Evolutionary conservation across 2,329 filamentous ascomycete species (phyloP).

Genomic region (Thielaviopsis musarum): DNA sequence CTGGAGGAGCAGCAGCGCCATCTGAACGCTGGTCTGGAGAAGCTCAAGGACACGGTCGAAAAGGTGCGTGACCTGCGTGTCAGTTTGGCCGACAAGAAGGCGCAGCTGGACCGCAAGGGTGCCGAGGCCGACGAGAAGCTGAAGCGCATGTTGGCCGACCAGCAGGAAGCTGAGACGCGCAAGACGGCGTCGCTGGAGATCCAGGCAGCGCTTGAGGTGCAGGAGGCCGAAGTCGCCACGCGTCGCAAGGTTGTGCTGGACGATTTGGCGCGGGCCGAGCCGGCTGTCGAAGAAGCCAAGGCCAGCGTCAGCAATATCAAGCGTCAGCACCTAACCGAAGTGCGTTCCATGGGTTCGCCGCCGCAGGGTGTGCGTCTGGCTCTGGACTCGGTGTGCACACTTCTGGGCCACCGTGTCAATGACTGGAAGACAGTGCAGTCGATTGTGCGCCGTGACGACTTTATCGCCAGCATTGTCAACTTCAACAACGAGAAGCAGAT

Average conservation of each 20-base stretch:
- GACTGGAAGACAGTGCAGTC: slow-evolving; percentile 86
- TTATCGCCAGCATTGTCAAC: slow-evolving; percentile 93
- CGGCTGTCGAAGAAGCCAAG: slow-evolving; percentile 81
- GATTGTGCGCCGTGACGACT: slow-evolving; percentile 82
- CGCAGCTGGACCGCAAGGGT: slow-evolving; percentile 82
- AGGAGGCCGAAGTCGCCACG: slow-evolving; percentile 72
- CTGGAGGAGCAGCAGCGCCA: slow-evolving; percentile 97
- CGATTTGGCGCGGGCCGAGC: slow-evolving; percentile 81
- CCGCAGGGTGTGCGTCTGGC: slow-evolving; percentile 81
- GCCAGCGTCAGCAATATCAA: slow-evolving; percentile 98
- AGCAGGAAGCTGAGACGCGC: slow-evolving; percentile 82
- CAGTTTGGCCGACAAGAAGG: slow-evolving; percentile 88
- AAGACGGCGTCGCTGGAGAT: slow-evolving; percentile 81
- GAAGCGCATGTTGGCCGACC: slow-evolving; percentile 91
- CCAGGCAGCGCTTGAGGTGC: slow-evolving; percentile 69
- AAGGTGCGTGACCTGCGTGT: slow-evolving; percentile 86
- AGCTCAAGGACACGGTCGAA: slow-evolving; percentile 88
- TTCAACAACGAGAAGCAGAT: slow-evolving; percentile 94
- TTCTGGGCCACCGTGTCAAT: slow-evolving; percentile 76
- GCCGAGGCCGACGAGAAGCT: slow-evolving; percentile 93
- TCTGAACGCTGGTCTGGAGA: slow-evolving; percentile 94
- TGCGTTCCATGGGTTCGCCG: slow-evolving; percentile 89
- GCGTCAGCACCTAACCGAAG: slow-evolving; percentile 89
- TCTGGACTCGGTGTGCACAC: slow-evolving; percentile 86
- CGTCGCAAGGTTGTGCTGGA: slow-evolving; percentile 70